A percentile compares a stretch with the other conserved stretches of the same genome.
phyloP scores from a whole-genome alignment of 2,329 filamentous ascomycete genomes.

The Dothideomycetidae sp. region DNA sequence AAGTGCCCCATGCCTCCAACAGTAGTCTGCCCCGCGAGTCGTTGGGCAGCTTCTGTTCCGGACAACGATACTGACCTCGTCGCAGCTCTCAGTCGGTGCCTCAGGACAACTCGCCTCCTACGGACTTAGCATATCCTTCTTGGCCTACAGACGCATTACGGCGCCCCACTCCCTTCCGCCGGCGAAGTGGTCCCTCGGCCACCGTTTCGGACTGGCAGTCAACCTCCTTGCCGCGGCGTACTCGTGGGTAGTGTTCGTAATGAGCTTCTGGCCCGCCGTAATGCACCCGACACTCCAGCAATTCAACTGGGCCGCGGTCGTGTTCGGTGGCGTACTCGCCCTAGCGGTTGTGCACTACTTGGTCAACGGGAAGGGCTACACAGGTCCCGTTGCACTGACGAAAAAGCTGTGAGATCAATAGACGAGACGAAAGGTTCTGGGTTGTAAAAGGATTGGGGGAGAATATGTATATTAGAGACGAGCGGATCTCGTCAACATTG shows the following conservation, averaged over 20 bases:
- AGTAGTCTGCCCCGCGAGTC: too few relatives aligned
- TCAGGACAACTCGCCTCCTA: constrained; percentile 2
- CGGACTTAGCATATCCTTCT: constrained; percentile 1
- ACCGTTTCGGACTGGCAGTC: constrained; percentile 13
- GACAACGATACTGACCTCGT: not conserved
- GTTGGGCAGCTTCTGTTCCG: too few relatives aligned
- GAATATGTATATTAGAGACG: too few relatives aligned
- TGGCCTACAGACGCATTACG: not conserved
- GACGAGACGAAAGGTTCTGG: too few relatives aligned
- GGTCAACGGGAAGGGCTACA: not conserved
- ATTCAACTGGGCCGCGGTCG: constrained; percentile 25
- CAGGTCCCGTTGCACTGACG: not conserved
- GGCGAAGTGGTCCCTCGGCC: constrained; percentile 10
- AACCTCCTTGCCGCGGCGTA: constrained; percentile 14
- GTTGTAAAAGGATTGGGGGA: too few relatives aligned
- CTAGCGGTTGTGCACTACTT: constrained; percentile 10
- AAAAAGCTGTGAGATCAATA: too few relatives aligned
- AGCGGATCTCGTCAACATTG: too few relatives aligned
- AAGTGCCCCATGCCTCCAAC: too few relatives aligned
- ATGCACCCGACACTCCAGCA: constrained; percentile 12
- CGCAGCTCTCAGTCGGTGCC: constrained; percentile 1
- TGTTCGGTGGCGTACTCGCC: constrained; percentile 16
- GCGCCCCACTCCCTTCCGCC: not conserved
- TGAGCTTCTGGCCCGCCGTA: constrained; percentile 33
- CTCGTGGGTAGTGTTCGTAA: constrained; percentile 27